Evolutionary conservation across 768 basidiomycete genomes (phyloP).

Genomic region (Hysterangium stoloniferum): DNA sequence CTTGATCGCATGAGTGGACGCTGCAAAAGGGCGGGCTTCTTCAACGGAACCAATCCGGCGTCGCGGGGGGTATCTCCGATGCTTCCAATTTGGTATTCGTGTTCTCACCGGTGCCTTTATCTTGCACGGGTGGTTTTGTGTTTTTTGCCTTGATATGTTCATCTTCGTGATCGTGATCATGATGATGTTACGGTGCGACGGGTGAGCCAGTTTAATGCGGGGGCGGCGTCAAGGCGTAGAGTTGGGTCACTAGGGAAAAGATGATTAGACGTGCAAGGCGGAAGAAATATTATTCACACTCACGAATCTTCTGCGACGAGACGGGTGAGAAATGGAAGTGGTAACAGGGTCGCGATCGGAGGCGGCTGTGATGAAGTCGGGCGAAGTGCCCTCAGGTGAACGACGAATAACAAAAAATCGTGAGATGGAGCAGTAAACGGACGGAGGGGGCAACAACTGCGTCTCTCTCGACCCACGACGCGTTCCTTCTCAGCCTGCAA

Average conservation of each 20-base stretch:
- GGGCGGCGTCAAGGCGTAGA: conserved; percentile 86
- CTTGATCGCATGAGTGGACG: no score
- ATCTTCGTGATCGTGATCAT: no score
- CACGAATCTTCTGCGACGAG: conserved; percentile 79
- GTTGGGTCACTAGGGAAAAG: conserved; percentile 97
- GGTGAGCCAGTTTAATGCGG: conserved; percentile 90
- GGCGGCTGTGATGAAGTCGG: conserved; percentile 54
- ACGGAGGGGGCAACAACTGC: conserved; percentile 21
- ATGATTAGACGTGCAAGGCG: conserved; percentile 14
- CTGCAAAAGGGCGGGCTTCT: no score
- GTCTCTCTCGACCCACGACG: conserved; percentile 47
- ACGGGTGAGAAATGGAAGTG: conserved; percentile 71
- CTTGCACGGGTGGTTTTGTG: no score
- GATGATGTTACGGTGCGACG: conserved; percentile 72
- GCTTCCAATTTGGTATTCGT: no score
- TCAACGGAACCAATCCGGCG: no score
- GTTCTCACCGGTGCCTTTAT: no score
- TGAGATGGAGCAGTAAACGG: conserved; percentile 69
- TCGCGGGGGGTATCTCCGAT: no score
- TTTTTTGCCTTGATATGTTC: no score
- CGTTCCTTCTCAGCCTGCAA: conserved; percentile 61
- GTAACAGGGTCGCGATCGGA: conserved; percentile 63
- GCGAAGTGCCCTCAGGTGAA: conserved; percentile 68
- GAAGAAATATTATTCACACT: conserved; percentile 28
- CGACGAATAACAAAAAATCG: conserved; percentile 73